Evolutionary conservation across 1,284 basidiomycete species (phyloP).

Genomic region (Melampsora americana): DNA sequence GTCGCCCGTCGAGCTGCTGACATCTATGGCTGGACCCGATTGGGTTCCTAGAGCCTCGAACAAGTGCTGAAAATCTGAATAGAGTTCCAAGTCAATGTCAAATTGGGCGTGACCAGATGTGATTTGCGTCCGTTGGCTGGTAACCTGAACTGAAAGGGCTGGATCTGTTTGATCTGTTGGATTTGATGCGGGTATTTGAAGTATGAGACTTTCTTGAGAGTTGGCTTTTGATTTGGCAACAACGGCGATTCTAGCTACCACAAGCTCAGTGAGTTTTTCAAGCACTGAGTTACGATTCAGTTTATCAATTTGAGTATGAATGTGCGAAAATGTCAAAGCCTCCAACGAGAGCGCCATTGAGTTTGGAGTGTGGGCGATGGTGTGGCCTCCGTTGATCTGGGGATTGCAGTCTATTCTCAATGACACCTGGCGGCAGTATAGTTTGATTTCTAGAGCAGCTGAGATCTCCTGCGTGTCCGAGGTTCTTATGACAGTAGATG

Average conservation of each 20-base stretch:
- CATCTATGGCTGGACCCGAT: background rate
- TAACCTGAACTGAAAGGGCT: background rate
- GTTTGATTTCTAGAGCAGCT: background rate
- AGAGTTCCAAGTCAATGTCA: constrained; percentile 3
- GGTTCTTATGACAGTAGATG: background rate
- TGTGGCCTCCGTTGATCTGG: background rate
- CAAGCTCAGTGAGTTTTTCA: background rate
- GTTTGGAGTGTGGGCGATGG: background rate
- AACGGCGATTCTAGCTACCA: background rate
- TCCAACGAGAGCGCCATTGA: background rate
- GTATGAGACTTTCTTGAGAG: background rate
- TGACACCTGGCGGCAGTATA: background rate
- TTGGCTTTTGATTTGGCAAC: background rate
- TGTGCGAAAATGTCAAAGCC: background rate
- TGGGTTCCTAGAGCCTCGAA: background rate
- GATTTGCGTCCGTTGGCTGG: constrained; percentile 2
- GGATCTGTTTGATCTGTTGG: background rate
- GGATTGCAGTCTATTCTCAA: background rate
- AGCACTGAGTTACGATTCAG: background rate
- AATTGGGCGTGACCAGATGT: background rate
- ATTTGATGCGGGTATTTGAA: background rate
- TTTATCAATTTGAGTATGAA: background rate
- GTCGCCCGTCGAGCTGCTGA: too few species aligned
- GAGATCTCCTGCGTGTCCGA: background rate
- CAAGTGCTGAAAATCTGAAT: background rate